Evolutionary conservation across 169 alveolate genomes (phyloP), one percentile per base, ranked within the genome.

Genomic region (Hepatocystis sp.): DNA sequence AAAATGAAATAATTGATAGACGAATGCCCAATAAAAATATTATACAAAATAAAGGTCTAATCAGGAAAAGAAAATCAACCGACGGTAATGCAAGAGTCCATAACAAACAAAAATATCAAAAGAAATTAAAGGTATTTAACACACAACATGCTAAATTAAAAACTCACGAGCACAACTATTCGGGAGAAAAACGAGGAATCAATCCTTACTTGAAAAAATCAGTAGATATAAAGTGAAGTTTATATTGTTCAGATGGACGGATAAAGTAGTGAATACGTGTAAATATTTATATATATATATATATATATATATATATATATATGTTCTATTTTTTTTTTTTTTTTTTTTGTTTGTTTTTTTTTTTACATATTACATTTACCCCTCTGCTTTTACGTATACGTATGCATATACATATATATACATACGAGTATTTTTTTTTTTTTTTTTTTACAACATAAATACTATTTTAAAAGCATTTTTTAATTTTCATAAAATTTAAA

Each of bases 51-150:
- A 96, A 91, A 60, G 99, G 99, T 10, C 90, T 97, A 34, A 94
- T 96, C 25, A 66, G 98, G 25, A 94, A 95, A 90, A 93, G 99
- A 58, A 94, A 95, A 94, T 95, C 96, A 93, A 95, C 94, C n/a
- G 97, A 95, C 42, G 97, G 98, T 7, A 96, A 96, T 86, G 97
- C 99, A 34, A 93, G 99, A 55, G 99, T 96, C 15, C 94, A 94
- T 66, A 93, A 96, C 84, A 93, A 97, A 89, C 85, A 68, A 65
- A 96, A 97, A 86, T 96, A 66, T 89, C 91, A 95, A 46, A 95
- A 95, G 91, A 96, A 96, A 63, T 40, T 93, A 85, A 93, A 94
- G 46, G 88, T 66, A 25, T 84, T 71, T 60, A 67, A 65, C 30
- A 86, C 93, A 40, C 93, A 90, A 84, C 84, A 86, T 2, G 78